Evolutionary conservation across 768 basidiomycete genomes (phyloP).

Genomic region (Amanita subjunquillea): DNA sequence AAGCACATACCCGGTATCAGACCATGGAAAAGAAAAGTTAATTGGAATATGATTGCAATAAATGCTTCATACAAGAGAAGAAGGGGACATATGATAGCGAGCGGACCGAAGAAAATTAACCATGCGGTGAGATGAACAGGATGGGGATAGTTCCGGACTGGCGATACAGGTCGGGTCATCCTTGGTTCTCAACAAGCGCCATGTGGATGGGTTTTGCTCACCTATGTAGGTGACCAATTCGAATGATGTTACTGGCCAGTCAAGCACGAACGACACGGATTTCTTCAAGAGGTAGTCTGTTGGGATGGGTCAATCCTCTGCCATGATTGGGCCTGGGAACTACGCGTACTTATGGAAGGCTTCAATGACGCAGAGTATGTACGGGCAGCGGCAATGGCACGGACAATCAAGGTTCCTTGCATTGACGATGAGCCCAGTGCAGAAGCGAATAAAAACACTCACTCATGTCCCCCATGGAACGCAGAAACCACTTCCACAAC

Average conservation of each 20-base stretch:
- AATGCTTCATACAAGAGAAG: constrained; percentile 24
- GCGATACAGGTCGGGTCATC: not conserved
- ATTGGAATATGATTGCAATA: constrained; percentile 21
- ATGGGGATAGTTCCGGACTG: constrained; percentile 20
- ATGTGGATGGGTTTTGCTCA: constrained; percentile 7
- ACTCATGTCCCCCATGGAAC: constrained; percentile 2
- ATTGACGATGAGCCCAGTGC: not conserved
- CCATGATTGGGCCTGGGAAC: not conserved
- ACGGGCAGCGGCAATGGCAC: not conserved
- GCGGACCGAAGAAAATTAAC: constrained; percentile 33
- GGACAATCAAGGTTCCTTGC: not conserved
- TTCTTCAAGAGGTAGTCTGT: not conserved
- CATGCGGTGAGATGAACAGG: constrained; percentile 24
- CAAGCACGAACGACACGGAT: not conserved
- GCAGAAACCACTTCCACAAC: constrained; percentile 1
- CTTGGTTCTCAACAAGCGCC: not conserved
- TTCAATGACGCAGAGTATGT: not conserved
- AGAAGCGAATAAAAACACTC: not conserved
- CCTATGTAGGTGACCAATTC: constrained; percentile 8
- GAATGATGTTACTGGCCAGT: constrained; percentile 8
- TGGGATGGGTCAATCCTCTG: not conserved
- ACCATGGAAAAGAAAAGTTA: constrained; percentile 27
- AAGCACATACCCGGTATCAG: constrained; percentile 18
- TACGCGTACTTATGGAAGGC: not conserved
- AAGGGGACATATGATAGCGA: constrained; percentile 23